Conservation (phyloP, 345 rosid genomes). For the Psidium friedrichsthalianum region DNA sequence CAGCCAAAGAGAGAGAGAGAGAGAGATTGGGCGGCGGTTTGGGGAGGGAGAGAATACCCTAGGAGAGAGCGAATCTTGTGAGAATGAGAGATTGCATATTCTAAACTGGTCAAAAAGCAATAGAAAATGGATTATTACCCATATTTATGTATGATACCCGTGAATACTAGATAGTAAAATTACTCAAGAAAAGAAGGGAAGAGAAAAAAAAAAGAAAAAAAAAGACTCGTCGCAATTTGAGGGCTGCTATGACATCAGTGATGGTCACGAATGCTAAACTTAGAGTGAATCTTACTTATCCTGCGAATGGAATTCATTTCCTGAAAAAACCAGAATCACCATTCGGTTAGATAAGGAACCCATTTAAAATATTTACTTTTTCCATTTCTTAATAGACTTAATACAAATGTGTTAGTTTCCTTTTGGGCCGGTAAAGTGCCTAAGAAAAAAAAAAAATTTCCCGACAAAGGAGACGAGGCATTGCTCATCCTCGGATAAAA, state of each 20-base stretch:
- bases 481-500: background rate
- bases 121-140: background rate
- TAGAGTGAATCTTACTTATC: background rate
- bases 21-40: no score
- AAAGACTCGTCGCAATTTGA: no score
- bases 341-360: background rate
- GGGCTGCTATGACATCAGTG: no score
- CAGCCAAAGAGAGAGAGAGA: no score
- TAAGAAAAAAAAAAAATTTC: no score
- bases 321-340: no score
- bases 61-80: no score
- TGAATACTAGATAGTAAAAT: background rate
- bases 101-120: background rate
- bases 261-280: background rate
- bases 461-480: no score
- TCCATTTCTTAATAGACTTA: background rate
- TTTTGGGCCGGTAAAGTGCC: background rate
- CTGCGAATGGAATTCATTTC: background rate
- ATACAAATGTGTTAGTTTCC: background rate
- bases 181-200: no score
- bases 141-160: fast-evolving
- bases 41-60: no score
- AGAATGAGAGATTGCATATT: background rate
- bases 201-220: no score
- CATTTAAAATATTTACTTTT: background rate